Evolutionary conservation across 371 early-diverging fungal species (phyloP).

Genomic region (Mortierella sp.): DNA sequence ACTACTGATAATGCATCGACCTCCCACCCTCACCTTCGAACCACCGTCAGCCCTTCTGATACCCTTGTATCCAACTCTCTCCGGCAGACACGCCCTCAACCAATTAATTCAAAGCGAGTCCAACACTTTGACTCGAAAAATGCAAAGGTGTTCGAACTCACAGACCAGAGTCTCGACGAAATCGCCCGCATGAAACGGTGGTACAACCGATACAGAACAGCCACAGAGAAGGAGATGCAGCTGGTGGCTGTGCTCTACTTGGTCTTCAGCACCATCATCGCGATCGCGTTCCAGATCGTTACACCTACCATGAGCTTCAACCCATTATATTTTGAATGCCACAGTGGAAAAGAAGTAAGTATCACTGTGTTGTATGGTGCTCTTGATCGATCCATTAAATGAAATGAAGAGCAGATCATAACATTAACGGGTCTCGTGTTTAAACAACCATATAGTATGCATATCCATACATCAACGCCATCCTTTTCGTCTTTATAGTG

Average conservation of each 20-base stretch:
- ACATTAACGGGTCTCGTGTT: no score
- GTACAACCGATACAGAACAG: slow-evolving; percentile 43
- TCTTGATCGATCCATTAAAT: no score
- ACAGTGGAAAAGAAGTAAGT: slow-evolving; percentile 27
- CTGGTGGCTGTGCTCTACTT: slow-evolving; percentile 11
- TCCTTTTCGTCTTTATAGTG: slow-evolving; percentile 33
- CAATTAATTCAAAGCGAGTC: neutral
- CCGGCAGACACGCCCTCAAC: neutral
- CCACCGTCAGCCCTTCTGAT: neutral
- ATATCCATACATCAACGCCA: slow-evolving; percentile 10
- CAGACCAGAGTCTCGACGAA: slow-evolving; percentile 14
- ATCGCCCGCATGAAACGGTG: slow-evolving; percentile 32
- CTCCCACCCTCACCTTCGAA: neutral
- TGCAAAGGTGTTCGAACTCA: slow-evolving; percentile 18
- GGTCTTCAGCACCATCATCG: slow-evolving; percentile 11
- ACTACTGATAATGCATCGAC: neutral
- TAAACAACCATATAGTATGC: slow-evolving; percentile 17
- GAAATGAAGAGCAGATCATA: no score
- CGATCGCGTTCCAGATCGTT: slow-evolving; percentile 3
- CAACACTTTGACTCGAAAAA: no score
- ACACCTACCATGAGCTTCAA: neutral
- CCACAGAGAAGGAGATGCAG: slow-evolving; percentile 36
- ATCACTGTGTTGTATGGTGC: no score
- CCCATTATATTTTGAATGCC: slow-evolving; percentile 20
- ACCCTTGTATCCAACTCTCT: no score